Evolutionary conservation across 495 filamentous ascomycete species (phyloP).

Genomic region (Hypoxylon crocopeplum): DNA sequence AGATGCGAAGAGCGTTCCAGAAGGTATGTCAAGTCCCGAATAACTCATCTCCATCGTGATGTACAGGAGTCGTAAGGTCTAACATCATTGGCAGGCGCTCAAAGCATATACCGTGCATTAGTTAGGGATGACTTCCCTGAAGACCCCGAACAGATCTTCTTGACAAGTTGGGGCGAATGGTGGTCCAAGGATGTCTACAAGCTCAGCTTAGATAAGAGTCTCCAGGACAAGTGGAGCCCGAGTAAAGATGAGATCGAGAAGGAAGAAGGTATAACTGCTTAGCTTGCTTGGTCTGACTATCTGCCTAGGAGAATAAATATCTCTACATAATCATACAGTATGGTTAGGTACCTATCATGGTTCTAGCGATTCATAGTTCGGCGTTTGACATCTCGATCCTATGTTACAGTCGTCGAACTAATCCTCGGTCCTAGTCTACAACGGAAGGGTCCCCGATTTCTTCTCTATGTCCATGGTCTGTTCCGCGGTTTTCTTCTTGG

Average conservation of each 20-base stretch:
- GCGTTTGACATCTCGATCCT: too few species aligned
- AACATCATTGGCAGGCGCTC: slow-evolving; percentile 39
- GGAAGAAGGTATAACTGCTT: slow-evolving; percentile 43
- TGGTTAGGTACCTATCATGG: too few species aligned
- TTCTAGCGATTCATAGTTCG: too few species aligned
- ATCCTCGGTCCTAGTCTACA: too few species aligned
- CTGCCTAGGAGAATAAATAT: background rate
- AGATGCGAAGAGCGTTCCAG: slow-evolving; percentile 48
- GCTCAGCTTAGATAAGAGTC: slow-evolving; percentile 43
- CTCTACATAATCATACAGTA: too few species aligned
- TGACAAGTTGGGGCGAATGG: slow-evolving; percentile 59
- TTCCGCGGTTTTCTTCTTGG: too few species aligned
- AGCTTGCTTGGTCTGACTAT: background rate
- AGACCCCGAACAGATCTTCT: slow-evolving; percentile 53
- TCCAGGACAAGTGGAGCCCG: slow-evolving; percentile 56
- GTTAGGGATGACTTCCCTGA: slow-evolving; percentile 51
- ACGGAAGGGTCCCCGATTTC: too few species aligned
- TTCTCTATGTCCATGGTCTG: too few species aligned
- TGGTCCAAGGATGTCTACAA: slow-evolving; percentile 51
- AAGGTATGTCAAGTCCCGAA: slow-evolving; percentile 41
- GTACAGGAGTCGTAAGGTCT: background rate
- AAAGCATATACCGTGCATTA: slow-evolving; percentile 50
- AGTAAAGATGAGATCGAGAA: slow-evolving; percentile 50
- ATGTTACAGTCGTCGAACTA: too few species aligned
- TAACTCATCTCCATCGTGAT: background rate